Evolutionary conservation across 2,329 filamentous ascomycete genomes (phyloP).

Genomic region (Hypoxylon sp.): DNA sequence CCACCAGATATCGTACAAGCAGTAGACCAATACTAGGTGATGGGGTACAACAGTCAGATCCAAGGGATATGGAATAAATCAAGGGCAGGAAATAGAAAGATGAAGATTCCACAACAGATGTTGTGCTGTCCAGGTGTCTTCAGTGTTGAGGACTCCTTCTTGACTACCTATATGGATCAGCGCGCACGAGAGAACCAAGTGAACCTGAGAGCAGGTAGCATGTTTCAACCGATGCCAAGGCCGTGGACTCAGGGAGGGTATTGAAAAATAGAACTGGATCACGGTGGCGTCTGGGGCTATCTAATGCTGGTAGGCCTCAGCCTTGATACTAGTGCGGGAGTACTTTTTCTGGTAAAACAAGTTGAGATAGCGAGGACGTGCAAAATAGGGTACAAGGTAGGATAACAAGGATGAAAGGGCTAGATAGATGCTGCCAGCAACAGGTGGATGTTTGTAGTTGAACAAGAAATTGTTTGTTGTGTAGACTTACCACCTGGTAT

Average conservation of each 20-base stretch:
- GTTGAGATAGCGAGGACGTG: neutral
- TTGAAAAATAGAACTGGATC: conserved; percentile 24
- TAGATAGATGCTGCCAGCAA: conserved; percentile 4
- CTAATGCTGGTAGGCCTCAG: conserved; percentile 29
- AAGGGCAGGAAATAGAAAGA: conserved; percentile 17
- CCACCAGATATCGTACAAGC: conserved; percentile 38
- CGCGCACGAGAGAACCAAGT: conserved; percentile 18
- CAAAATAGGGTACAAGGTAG: neutral
- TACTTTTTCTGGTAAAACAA: conserved; percentile 18
- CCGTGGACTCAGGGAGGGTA: conserved; percentile 27
- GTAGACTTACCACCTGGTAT: conserved; percentile 5
- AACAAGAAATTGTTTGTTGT: conserved; percentile 15
- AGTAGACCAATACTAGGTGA: conserved; percentile 26
- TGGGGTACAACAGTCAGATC: conserved; percentile 32
- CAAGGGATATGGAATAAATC: conserved; percentile 22
- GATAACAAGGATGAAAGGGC: conserved; percentile 7
- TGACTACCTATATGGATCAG: conserved; percentile 28
- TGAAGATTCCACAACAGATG: conserved; percentile 24
- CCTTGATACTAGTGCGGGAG: conserved; percentile 21
- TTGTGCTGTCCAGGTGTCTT: conserved; percentile 29
- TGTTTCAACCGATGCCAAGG: conserved; percentile 38
- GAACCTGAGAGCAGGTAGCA: conserved; percentile 27
- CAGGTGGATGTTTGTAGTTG: conserved; percentile 3
- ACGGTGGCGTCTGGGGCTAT: conserved; percentile 37
- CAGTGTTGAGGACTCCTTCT: conserved; percentile 28